Evolutionary conservation across 2,329 filamentous ascomycete species (phyloP), one percentile per base, ranked within the genome.

Genomic region (Ophiognomonia clavigignenti-juglandacearum): DNA sequence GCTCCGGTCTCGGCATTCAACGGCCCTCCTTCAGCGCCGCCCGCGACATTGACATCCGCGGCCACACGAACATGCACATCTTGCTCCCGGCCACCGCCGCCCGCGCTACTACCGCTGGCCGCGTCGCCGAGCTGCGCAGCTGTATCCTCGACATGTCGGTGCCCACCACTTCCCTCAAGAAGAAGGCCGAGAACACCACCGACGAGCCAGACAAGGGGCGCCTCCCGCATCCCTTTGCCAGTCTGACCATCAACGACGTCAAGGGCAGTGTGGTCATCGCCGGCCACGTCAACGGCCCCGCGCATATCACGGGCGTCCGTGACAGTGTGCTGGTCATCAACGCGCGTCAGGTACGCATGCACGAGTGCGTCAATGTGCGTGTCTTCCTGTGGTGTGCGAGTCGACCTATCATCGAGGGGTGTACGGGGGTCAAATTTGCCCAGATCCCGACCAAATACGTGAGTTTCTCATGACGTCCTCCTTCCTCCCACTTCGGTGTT

Each of bases 401-500:
- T 58, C 82, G 90, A 52, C 93, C 93, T 0, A 96, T 98, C 57
- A 95, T 98, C 54, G 93, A 98, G 65, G 85, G 93, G 55, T 97
- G 92, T 62, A 75, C 68, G 20, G 76, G 74, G 13, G 79, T 98
- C 61, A 77, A 84, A 10, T 96, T 98, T 65, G 85, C 88, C 16
- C 83, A 83, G 11, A 70, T 95, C 23, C 90, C 90, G 0, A 64
- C 69, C 19, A 66, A 65, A 50, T 90, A 87, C 68, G 85, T 90
- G 68, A 69, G 83, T 73, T n/a, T 26, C 8, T 18, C 11, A n/a
- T n/a, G n/a, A n/a, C n/a, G n/a, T n/a, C n/a, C n/a, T n/a, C n/a
- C n/a, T n/a, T n/a, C n/a, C n/a, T n/a, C n/a, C n/a, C n/a, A n/a
- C n/a, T n/a, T n/a, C n/a, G n/a, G n/a, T n/a, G n/a, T n/a, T n/a